These are phyloP conservation scores for Daldinia sp. DNA, from an alignment of 2,329 filamentous ascomycete genomes.

Conservation along the genomic window DNA sequence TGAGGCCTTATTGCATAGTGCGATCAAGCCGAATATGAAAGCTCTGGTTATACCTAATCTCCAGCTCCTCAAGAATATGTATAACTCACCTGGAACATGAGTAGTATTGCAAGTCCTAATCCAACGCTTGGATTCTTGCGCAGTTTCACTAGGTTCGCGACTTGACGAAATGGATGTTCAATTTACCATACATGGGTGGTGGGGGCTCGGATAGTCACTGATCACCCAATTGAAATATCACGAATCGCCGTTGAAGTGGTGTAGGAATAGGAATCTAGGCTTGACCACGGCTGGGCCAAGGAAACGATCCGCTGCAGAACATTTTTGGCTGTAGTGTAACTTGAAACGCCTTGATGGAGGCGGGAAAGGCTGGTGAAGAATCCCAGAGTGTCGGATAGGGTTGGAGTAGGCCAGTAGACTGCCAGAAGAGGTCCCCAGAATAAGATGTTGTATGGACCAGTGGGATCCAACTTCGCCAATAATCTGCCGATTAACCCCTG, in stretches of 20 bases:
- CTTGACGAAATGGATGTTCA: not conserved
- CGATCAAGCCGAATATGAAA: not conserved
- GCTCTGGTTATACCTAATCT: not conserved
- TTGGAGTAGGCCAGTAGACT: conserved; percentile 1
- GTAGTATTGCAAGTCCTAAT: not conserved
- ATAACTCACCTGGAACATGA: not conserved
- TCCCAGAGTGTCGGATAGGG: conserved; percentile 3
- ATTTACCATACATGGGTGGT: not conserved
- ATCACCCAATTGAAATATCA: conserved; percentile 2
- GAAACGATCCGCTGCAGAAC: conserved; percentile 13
- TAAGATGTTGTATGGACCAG: not conserved
- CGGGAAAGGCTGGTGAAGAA: conserved; percentile 24
- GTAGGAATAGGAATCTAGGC: not conserved
- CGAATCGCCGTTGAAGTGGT: not conserved
- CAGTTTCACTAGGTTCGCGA: not conserved
- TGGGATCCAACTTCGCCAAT: not conserved
- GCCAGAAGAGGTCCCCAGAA: not conserved
- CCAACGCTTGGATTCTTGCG: not conserved
- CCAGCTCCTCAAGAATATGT: not conserved
- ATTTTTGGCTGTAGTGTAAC: conserved; percentile 7
- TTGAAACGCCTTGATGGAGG: conserved; percentile 13
- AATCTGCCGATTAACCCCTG: conserved; percentile 20
- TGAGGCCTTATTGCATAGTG: not conserved
- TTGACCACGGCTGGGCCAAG: not conserved
- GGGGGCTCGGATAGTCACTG: not conserved